Conservation (phyloP, 805 yeast genomes). For the Yamadazyma takamatsuzukensis region DNA sequence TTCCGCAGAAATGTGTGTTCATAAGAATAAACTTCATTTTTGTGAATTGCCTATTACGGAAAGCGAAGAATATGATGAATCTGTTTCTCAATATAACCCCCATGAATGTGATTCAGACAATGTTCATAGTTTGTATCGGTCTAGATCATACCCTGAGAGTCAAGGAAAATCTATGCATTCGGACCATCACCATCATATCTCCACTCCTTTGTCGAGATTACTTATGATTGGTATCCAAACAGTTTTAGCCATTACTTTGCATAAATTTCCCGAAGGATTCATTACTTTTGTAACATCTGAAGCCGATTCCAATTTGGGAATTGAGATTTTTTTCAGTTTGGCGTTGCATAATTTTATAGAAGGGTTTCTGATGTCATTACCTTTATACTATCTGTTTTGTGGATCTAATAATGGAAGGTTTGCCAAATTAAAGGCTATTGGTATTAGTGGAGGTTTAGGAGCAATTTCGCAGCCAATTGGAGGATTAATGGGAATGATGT, state of each 20-base stretch:
- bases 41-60: conserved; percentile 41
- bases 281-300: conserved; percentile 80
- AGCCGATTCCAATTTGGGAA: conserved; percentile 58
- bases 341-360: conserved; percentile 89
- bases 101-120: no score
- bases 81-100: no score
- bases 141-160: no score
- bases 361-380: conserved; percentile 91
- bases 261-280: conserved; percentile 94
- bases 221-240: conserved; percentile 89
- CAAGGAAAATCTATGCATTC: conserved; percentile 19
- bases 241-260: conserved; percentile 78
- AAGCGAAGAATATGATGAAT: no score
- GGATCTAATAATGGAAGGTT: conserved; percentile 39
- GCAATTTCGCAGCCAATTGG: conserved; percentile 89
- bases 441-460: conserved; percentile 67
- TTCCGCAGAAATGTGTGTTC: conserved; percentile 35
- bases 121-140: no score
- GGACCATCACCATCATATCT: conserved; percentile 77
- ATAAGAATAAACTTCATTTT: conserved; percentile 21
- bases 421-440: conserved; percentile 53
- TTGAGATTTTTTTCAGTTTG: conserved; percentile 78
- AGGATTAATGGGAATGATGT: conserved; percentile 64
- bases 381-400: conserved; percentile 71
- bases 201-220: conserved; percentile 73